Evolutionary conservation across 2,329 filamentous ascomycete genomes (phyloP), one percentile per base, ranked within the genome.

Genomic region (Stachybotrys elegans): DNA sequence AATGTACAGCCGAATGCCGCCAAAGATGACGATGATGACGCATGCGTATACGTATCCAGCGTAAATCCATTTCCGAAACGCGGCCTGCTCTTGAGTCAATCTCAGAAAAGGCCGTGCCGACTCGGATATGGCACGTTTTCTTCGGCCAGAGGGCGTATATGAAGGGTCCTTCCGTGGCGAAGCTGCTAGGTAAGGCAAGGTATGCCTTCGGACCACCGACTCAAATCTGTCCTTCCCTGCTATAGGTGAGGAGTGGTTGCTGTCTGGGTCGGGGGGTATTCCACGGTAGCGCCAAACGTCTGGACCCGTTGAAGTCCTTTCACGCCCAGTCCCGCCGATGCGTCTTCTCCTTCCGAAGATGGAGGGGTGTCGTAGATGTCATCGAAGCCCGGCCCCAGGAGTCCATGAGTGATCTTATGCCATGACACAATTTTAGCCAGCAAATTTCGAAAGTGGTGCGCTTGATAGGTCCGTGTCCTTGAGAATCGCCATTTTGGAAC

Each of bases 401-500:
- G 22, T 32, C 69, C 65, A 17, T 65, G 54, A 17, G 68, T 75
- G 43, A 82, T 60, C 25, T 66, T 70, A 35, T 70, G 67, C 57
- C 75, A 74, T 0, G 74, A 63, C 46, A 75, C 46, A 52, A 50
- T 66, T 52, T 51, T 71, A 57, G 45, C 67, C 61, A 54, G 65
- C 43, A 48, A 66, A 63, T 54, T 73, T 57, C 51, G 71, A 42
- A 53, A 60, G 49, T 48, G 62, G 55, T 27, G 58, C 48, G 45
- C 65, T 61, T 52, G 66, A 63, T 44, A 55, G 22, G 58, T 60
- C 2, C 68, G 61, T 16, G 73, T 68, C 44, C 83, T 79, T 54
- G 81, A 78, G 56, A 97, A 91, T 35, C 91, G 86, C 89, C 92
- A 96, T 55, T 83, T 89, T 3, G 93, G 93, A 16, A 97, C 88